A percentile compares a stretch with the other conserved stretches of the same genome.
Evolutionary conservation across 1,284 basidiomycete species (phyloP).

Genomic region (Sanguinoderma infundibulare): DNA sequence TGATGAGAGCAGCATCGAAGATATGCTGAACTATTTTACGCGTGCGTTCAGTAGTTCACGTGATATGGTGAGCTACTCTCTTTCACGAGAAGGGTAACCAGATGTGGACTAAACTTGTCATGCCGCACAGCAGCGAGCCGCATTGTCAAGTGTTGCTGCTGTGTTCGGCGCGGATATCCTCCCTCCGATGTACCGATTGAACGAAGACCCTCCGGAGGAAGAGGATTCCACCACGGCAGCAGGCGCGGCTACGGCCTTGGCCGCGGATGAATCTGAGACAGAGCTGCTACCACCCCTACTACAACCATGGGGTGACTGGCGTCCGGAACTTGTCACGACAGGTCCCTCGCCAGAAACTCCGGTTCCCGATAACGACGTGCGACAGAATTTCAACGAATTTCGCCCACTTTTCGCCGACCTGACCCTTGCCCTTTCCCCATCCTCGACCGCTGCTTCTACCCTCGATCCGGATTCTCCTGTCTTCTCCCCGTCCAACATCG

Average conservation of each 20-base stretch:
- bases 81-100: no score
- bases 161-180: background rate
- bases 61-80: constrained; percentile 1
- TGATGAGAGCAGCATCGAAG: constrained; percentile 3
- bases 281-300: background rate
- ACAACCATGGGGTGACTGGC: background rate
- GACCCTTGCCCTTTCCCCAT: background rate
- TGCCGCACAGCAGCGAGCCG: constrained; percentile 4
- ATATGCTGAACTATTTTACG: constrained; percentile 10
- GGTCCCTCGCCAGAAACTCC: background rate
- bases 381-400: background rate
- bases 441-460: background rate
- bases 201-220: constrained; percentile 4
- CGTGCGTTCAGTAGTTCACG: constrained; percentile 1
- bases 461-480: constrained; percentile 14
- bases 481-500: constrained; percentile 19
- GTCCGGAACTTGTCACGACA: background rate
- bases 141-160: background rate
- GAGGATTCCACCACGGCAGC: constrained; percentile 8
- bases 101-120: background rate
- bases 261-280: background rate
- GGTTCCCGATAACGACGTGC: background rate
- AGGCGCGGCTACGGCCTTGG: background rate
- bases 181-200: constrained; percentile 9
- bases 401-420: background rate